Evolutionary conservation across 331 rosid genomes (phyloP), one percentile per base, ranked within the genome.

Genomic region (Acacia pycnantha): DNA sequence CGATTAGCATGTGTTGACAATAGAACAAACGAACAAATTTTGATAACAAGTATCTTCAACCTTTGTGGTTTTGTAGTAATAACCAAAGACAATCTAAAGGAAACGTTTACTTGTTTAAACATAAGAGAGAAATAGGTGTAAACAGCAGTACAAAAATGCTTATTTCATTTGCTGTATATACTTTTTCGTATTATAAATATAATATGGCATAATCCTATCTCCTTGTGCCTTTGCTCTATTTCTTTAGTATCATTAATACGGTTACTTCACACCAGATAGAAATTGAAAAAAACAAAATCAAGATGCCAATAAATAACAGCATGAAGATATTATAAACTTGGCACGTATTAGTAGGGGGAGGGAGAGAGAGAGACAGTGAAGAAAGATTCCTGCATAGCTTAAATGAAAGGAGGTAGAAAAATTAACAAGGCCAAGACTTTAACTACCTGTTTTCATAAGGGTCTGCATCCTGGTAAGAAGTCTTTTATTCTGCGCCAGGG

Each of bases 391-490:
- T 7, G 46, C 65, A 58, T 24, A 62, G 19, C 79, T 70, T 50
- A 24, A 48, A 58, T 22, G 29, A 5, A 31, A 31, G 77, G 22
- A 58, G 6, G 8, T 6, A 31, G 6, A 48, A 72, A 64, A 59
- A 27, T 10, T 40, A 8, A 74, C 31, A 73, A 31, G 11, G 33
- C 41, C n/a, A 26, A 31, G 40, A 48, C 11, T 19, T 59, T 9
- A 71, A 65, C 65, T 78, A 88, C 91, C 99, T 82, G 99, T 96
- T 88, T 92, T 96, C 73, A 81, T 64, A 24, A 96, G 94, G 83
- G 97, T 89, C 66, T 84, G 88, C 91, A 88, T 81, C 85, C 89
- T 80, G 44, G 81, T 82, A 41, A 80, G 88, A 66, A 96, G 97
- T 88, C 95, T 91, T 84, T 80, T 92, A 82, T 85, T 88, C 75